phyloP scores from a whole-genome alignment of 805 yeast genomes.

The Sugiyamaella qingdaonensis region DNA sequence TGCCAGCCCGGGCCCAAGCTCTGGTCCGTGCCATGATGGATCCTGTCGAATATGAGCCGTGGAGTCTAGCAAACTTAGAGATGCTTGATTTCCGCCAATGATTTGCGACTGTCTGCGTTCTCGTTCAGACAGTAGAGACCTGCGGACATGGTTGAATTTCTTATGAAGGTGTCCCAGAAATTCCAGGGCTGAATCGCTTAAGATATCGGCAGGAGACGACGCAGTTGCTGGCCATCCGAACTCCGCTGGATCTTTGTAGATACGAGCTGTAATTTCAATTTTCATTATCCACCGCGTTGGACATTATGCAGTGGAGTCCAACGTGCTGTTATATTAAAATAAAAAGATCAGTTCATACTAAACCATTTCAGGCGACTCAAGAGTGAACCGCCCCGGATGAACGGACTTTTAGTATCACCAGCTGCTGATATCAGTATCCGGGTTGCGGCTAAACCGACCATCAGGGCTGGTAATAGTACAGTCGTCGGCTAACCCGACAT shows the following conservation, averaged over 20 bases:
- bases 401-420: too few relatives aligned
- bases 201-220: slow-evolving; percentile 45
- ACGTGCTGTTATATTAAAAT: too few relatives aligned
- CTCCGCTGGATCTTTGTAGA: background rate
- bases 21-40: slow-evolving; percentile 64
- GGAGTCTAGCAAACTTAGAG: slow-evolving; percentile 26
- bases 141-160: slow-evolving; percentile 51
- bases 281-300: background rate
- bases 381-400: too few relatives aligned
- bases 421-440: too few relatives aligned
- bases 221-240: background rate
- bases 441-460: too few relatives aligned
- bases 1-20: slow-evolving; percentile 58
- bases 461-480: too few relatives aligned
- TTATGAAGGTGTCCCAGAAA: slow-evolving; percentile 63
- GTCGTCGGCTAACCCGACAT: too few relatives aligned
- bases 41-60: slow-evolving; percentile 54
- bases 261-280: slow-evolving; percentile 2
- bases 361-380: too few relatives aligned
- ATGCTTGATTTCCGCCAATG: slow-evolving; percentile 45
- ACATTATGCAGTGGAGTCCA: too few relatives aligned
- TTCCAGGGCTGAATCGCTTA: slow-evolving; percentile 56
- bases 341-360: too few relatives aligned
- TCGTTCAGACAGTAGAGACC: slow-evolving; percentile 50
- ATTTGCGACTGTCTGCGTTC: slow-evolving; percentile 49